These are phyloP conservation scores for Fusarium illudens DNA, from an alignment of 2,329 filamentous ascomycete genomes.

Conservation along the genomic window DNA sequence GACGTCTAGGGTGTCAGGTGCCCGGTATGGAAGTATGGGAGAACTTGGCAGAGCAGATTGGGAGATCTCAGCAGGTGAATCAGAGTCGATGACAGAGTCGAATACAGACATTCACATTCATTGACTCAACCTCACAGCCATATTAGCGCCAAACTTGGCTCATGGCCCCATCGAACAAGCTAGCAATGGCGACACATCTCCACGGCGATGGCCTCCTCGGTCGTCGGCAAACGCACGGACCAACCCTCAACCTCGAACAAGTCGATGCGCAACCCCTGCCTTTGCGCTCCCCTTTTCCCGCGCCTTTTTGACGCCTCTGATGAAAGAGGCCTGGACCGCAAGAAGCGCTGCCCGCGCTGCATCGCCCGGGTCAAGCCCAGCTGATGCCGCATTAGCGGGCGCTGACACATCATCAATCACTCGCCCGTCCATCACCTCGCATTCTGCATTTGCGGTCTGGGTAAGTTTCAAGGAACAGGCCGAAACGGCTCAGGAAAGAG, in stretches of 20 bases:
- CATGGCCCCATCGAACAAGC: neutral
- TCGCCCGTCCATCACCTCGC: neutral
- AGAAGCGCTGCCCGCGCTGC: neutral
- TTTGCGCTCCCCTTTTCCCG: slow-evolving; percentile 11
- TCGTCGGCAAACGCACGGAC: slow-evolving; percentile 12
- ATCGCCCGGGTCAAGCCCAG: neutral
- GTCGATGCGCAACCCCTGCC: slow-evolving; percentile 1
- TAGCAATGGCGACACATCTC: neutral
- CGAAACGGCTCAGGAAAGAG: neutral
- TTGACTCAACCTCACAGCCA: neutral
- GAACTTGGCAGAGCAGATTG: neutral
- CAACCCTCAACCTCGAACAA: slow-evolving; percentile 9
- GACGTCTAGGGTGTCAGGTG: slow-evolving; percentile 1
- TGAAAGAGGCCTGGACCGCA: slow-evolving; percentile 5
- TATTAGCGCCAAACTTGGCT: neutral
- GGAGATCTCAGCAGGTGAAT: neutral
- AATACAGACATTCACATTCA: neutral
- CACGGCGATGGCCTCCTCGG: slow-evolving; percentile 3
- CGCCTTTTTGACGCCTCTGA: slow-evolving; percentile 13
- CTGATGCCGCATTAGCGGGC: slow-evolving; percentile 12
- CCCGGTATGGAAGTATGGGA: slow-evolving; percentile 14
- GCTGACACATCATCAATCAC: slow-evolving; percentile 18
- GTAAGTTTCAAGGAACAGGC: slow-evolving; percentile 23
- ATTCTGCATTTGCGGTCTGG: slow-evolving; percentile 4
- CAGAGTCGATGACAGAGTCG: neutral